Evolutionary conservation across 106 monocot genomes (phyloP).

Genomic region (Ottelia alismoides): DNA sequence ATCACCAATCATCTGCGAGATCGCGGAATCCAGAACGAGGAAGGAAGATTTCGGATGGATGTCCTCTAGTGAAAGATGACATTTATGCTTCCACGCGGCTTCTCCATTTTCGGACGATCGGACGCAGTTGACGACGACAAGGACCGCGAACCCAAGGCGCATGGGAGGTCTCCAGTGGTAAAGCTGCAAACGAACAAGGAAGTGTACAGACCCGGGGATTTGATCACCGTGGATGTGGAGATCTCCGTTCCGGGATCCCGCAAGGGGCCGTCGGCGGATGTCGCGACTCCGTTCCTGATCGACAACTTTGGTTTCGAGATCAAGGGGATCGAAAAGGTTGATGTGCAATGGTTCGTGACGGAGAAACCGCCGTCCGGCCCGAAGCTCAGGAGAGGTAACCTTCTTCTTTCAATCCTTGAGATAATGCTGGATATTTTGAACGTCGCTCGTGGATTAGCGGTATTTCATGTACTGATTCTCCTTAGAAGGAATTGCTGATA

Average conservation of each 20-base stretch:
- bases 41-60: no score
- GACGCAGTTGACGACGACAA: conserved; percentile 16
- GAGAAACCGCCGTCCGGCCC: conserved; percentile 56
- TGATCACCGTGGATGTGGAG: conserved; percentile 50
- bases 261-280: conserved; percentile 12
- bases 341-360: conserved; percentile 70
- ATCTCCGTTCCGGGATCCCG: conserved; percentile 32
- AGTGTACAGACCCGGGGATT: conserved; percentile 77
- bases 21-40: no score
- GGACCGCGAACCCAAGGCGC: background rate
- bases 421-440: no score
- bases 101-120: conserved; percentile 57
- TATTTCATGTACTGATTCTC: background rate
- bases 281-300: conserved; percentile 32
- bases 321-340: conserved; percentile 89
- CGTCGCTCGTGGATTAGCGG: no score
- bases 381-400: conserved; percentile 72
- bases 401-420: background rate
- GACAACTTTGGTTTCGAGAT: conserved; percentile 67
- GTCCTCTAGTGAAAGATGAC: no score
- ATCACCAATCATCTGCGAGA: no score
- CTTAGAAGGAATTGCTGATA: no score
- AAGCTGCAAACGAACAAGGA: conserved; percentile 67
- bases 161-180: conserved; percentile 32
- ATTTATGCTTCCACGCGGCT: conserved; percentile 34